Conservation (phyloP, 1,139 yeast species). For the Hanseniaspora uvarum region DNA sequence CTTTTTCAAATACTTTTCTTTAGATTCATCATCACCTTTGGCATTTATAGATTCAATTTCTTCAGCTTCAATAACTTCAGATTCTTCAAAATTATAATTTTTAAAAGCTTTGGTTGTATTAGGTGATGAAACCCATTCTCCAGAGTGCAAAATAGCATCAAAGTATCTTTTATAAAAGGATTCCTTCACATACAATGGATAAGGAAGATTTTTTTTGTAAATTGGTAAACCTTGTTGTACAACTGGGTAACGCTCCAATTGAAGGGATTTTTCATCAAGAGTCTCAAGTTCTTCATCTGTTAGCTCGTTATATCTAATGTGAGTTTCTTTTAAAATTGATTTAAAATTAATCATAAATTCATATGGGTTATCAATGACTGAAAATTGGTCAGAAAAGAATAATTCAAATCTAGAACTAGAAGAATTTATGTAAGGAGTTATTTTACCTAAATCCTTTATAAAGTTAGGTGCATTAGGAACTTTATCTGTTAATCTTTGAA, state of each 20-base stretch:
- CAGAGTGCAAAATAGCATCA: neutral
- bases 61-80: neutral
- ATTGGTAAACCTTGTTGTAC: neutral
- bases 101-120: neutral
- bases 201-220: neutral
- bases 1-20: neutral
- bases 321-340: neutral
- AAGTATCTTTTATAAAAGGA: neutral
- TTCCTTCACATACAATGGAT: neutral
- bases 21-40: neutral
- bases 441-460: neutral
- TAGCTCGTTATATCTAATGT: neutral
- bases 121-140: neutral
- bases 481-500: neutral
- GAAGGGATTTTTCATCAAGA: neutral
- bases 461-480: neutral
- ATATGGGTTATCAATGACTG: neutral
- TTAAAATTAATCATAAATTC: constrained; percentile 1
- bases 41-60: neutral
- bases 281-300: neutral
- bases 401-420: constrained; percentile 1
- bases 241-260: neutral
- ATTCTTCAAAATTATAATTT: neutral
- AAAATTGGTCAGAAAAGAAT: neutral
- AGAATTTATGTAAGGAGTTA: neutral